A percentile compares a stretch with the other conserved stretches of the same genome.
These are phyloP conservation scores for Stentor coeruleus DNA, from an alignment of 73 alveolate genomes.

Conservation along the genomic window DNA sequence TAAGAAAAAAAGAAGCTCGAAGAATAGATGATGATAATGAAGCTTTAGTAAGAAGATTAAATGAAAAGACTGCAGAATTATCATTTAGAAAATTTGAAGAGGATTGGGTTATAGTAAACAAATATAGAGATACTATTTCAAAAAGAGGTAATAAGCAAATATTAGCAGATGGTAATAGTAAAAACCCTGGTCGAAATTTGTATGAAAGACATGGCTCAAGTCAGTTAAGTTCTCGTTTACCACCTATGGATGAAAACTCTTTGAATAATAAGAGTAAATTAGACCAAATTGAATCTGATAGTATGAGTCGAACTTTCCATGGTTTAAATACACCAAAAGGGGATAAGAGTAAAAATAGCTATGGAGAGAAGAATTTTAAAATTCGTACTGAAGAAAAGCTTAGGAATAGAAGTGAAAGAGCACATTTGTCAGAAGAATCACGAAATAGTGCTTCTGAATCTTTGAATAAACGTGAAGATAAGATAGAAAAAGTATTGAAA, in stretches of 20 bases:
- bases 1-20: slow-evolving; percentile 18
- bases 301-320: too few species aligned
- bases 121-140: background rate
- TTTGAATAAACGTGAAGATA: background rate
- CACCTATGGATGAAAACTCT: background rate
- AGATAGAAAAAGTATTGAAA: background rate
- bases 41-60: background rate
- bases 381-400: too few species aligned
- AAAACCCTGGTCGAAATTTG: too few species aligned
- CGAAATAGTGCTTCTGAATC: background rate
- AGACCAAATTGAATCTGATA: too few species aligned
- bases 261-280: too few species aligned
- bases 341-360: too few species aligned
- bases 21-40: slow-evolving; percentile 1
- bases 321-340: too few species aligned
- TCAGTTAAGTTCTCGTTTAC: background rate
- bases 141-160: background rate
- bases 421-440: background rate
- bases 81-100: background rate
- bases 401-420: background rate
- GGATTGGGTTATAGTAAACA: background rate
- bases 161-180: too few species aligned
- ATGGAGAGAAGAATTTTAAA: too few species aligned
- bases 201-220: background rate
- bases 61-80: background rate